Percentiles rank a stretch among this genome's conserved stretches.
Evolutionary conservation across 805 yeast genomes (phyloP).

Genomic region (Candida yuanshanica): DNA sequence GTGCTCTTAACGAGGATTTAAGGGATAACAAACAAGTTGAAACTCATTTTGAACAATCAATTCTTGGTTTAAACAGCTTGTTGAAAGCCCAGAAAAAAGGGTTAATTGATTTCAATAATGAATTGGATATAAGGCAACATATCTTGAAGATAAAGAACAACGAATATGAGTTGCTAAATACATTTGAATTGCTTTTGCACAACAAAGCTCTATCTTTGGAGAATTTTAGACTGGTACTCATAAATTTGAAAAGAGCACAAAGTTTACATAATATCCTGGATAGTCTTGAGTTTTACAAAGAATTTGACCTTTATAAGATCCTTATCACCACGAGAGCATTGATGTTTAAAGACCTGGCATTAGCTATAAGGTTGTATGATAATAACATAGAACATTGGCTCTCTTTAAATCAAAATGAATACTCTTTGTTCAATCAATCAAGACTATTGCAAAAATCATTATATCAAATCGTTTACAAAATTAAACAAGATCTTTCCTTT

Average conservation of each 20-base stretch:
- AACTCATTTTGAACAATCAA: slow-evolving; percentile 6
- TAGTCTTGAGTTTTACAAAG: slow-evolving; percentile 5
- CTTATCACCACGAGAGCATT: slow-evolving; percentile 5
- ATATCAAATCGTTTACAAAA: slow-evolving; percentile 6
- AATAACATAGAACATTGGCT: slow-evolving; percentile 2
- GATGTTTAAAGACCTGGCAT: slow-evolving; percentile 1
- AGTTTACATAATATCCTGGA: slow-evolving; percentile 4
- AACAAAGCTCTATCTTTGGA: slow-evolving; percentile 2
- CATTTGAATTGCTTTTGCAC: slow-evolving; percentile 8
- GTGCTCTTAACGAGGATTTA: slow-evolving; percentile 4
- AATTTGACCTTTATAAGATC: slow-evolving; percentile 4
- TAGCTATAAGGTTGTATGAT: slow-evolving; percentile 3
- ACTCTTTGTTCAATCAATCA: background rate
- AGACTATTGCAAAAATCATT: slow-evolving; percentile 6
- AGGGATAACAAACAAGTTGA: background rate
- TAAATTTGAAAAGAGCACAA: slow-evolving; percentile 5
- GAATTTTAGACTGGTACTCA: slow-evolving; percentile 2
- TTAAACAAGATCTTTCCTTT: slow-evolving; percentile 3
- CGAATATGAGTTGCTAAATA: slow-evolving; percentile 4
- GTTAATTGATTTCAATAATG: slow-evolving; percentile 2
- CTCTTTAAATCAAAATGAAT: background rate
- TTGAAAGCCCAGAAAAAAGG: background rate
- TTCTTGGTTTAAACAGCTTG: slow-evolving; percentile 4
- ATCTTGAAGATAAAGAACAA: background rate
- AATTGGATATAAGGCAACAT: slow-evolving; percentile 1